Evolutionary conservation across 805 yeast genomes (phyloP).

Genomic region (Maudiozyma barnettii): DNA sequence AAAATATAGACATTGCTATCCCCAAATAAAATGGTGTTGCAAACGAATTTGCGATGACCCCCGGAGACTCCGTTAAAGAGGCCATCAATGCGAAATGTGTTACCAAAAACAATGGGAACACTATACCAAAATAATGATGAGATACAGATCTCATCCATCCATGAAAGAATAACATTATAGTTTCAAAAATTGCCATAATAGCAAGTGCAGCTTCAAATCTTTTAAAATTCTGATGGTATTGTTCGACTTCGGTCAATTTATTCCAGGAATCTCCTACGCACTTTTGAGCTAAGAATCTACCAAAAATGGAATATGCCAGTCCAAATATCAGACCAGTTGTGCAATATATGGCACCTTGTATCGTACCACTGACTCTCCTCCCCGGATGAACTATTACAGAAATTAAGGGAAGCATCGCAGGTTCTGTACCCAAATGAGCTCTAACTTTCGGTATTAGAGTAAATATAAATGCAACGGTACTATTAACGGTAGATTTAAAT

Average conservation of each 20-base stretch:
- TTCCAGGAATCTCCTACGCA: conserved; percentile 28
- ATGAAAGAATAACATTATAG: conserved; percentile 38
- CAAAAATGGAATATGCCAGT: conserved; percentile 34
- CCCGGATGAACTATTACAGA: conserved; percentile 44
- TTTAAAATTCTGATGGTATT: conserved; percentile 22
- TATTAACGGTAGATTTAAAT: conserved; percentile 31
- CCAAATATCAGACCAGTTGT: conserved; percentile 36
- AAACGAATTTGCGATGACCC: conserved; percentile 29
- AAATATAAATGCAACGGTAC: conserved; percentile 35
- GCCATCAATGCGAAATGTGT: conserved; percentile 41
- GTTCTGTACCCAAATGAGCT: conserved; percentile 31
- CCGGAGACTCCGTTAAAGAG: conserved; percentile 26
- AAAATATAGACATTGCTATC: conserved; percentile 35
- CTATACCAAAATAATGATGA: conserved; percentile 38
- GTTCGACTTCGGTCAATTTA: conserved; percentile 25
- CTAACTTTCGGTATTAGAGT: conserved; percentile 33
- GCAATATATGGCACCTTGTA: conserved; percentile 35
- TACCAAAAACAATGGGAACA: conserved; percentile 40
- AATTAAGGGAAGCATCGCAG: conserved; percentile 37
- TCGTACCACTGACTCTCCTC: conserved; percentile 38
- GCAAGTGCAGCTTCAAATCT: conserved; percentile 35
- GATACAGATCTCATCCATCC: conserved; percentile 42
- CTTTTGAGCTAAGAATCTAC: conserved; percentile 33
- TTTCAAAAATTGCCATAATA: conserved; percentile 36
- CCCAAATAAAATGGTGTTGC: conserved; percentile 39